Conservation (phyloP, 257 asterid species). For the Solanum infundibuliforme region DNA sequence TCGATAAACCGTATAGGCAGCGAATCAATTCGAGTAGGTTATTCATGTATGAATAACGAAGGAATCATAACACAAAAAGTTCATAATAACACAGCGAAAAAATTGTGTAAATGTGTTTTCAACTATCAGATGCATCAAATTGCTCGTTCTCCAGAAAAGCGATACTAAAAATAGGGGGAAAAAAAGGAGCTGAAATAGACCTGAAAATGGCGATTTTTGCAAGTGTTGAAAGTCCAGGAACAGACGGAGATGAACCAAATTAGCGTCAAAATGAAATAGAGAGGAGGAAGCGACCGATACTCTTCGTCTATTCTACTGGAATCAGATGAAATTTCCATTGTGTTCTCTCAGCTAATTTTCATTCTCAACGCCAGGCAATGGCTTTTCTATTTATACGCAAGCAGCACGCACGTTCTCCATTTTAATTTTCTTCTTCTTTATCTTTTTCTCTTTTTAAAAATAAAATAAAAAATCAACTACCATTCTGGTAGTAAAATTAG, state of each 20-base stretch:
- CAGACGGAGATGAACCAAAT: conserved; percentile 56
- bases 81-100: not conserved
- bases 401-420: not conserved
- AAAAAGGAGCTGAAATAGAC: conserved; percentile 13
- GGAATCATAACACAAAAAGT: not conserved
- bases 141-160: not conserved
- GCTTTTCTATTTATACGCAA: not conserved
- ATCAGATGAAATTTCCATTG: not conserved
- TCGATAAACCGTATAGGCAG: not conserved
- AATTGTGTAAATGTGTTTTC: not conserved
- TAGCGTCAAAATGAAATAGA: conserved; percentile 40
- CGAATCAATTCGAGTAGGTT: not conserved
- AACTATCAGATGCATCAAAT: not conserved
- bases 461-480: not conserved
- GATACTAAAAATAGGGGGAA: not conserved
- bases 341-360: not conserved
- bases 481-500: not conserved
- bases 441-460: not conserved
- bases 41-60: not conserved
- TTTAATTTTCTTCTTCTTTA: not conserved
- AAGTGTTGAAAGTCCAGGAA: conserved; percentile 67
- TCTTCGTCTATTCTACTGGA: conserved; percentile 26
- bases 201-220: conserved; percentile 67
- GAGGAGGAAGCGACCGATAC: conserved; percentile 49
- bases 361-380: not conserved